Conservation (phyloP, 169 alveolate genomes). For the Eimeria sp. region DNA sequence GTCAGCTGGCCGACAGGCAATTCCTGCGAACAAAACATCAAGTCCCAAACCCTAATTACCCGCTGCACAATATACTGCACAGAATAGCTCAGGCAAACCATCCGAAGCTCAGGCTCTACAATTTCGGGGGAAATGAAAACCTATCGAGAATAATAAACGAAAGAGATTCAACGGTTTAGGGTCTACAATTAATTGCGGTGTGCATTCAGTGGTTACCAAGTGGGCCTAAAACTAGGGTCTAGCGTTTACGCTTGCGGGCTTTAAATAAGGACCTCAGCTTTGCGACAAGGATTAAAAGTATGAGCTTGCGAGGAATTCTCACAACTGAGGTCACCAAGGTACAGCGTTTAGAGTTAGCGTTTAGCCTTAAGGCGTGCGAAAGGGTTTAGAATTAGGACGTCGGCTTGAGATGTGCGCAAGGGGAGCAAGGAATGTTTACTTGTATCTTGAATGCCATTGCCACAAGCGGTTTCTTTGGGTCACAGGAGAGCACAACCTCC, state of each 20-base stretch:
- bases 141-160: neutral
- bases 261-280: neutral
- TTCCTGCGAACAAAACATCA: conserved; percentile 70
- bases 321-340: neutral
- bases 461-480: conserved; percentile 93
- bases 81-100: neutral
- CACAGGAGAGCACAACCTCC: conserved; percentile 85
- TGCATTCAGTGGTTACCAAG: neutral
- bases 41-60: neutral
- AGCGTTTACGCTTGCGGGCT: neutral
- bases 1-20: conserved; percentile 95
- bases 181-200: neutral
- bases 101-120: neutral
- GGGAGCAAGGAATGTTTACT: conserved; percentile 85
- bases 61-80: neutral
- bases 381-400: neutral
- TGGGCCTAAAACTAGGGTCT: neutral
- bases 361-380: neutral
- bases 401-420: no score
- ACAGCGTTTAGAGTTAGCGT: neutral
- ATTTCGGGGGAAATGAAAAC: neutral
- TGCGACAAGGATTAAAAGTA: neutral
- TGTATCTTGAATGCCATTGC: conserved; percentile 97
- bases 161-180: neutral
- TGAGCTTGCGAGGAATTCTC: no score